Evolutionary conservation across 1,284 basidiomycete species (phyloP), one percentile per base, ranked within the genome.

Genomic region (Ustilago hordei): DNA sequence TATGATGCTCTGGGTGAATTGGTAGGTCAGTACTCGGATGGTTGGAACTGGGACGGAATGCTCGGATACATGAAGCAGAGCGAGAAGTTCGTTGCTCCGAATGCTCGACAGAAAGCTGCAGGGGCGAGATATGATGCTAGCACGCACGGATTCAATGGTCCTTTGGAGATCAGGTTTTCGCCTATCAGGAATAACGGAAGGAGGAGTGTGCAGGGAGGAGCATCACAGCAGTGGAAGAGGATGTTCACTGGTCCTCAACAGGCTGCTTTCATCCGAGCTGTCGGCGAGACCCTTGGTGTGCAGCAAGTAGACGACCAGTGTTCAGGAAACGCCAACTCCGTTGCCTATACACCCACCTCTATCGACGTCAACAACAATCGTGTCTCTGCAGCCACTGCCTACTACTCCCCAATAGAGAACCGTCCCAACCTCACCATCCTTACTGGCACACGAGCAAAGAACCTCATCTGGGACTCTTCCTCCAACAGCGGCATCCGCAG

Each of bases 401-500:
- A 89, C 82, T 86, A 87, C 35, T 83, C 87, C 0, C 88, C 88
- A 0, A 84, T 89, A 11, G 45, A 70, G 39, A 32, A 45, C 5
- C 84, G 88, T 15, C 89, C 92, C 84, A 94, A 58, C 92, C 81
- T 95, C 92, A 12, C 90, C 91, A 61, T 88, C 17, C 84, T 89
- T 12, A 83, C 86, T 11, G 76, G 82, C 12, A 84, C 87, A 28
- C 84, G 84, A 35, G 87, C 83, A 31, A 79, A 78, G 15, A 83
- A 81, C 41, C 69, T 87, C 34, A 41, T 84, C 0, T 87, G 82
- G 59, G 36, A 55, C 19, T 36, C 39, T 17, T 55, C 54, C 2
- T 41, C 50, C 28, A 56, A 55, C 47, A 55, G 41, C n/a, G 78
- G 74, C 6, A 69, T 79, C 55, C 55, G 63, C 35, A 74, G 67